A percentile compares a stretch with the other conserved stretches of the same genome.
phyloP scores from a whole-genome alignment of 129 eudicot species.

The Escallonia rubra region DNA sequence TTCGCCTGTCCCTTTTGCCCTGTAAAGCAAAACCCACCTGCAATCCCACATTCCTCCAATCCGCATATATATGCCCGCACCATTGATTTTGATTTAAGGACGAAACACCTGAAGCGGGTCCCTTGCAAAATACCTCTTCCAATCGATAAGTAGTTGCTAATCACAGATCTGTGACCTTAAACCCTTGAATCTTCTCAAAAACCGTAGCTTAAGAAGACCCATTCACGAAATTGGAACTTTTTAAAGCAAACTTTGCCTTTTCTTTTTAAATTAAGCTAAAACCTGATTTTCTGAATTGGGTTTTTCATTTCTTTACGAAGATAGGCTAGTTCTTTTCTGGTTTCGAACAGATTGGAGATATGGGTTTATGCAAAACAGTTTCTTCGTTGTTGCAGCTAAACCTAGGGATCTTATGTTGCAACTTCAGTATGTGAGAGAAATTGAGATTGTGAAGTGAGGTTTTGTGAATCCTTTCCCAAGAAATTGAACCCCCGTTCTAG shows the following conservation, averaged over 20 bases:
- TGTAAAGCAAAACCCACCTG: too few species aligned
- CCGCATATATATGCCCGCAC: too few species aligned
- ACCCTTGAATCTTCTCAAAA: background rate
- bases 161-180: background rate
- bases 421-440: background rate
- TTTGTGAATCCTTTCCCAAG: conserved; percentile 2
- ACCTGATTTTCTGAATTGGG: background rate
- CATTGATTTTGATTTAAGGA: too few species aligned
- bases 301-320: background rate
- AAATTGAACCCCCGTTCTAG: conserved; percentile 2
- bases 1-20: too few species aligned
- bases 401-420: background rate
- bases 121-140: too few species aligned
- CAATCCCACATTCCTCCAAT: too few species aligned
- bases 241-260: background rate
- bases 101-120: too few species aligned
- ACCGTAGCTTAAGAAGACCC: background rate
- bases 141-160: background rate
- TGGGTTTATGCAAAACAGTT: background rate
- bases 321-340: background rate
- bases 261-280: background rate
- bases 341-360: background rate
- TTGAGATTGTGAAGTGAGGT: conserved; percentile 12
- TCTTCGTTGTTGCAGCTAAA: background rate
- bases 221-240: background rate